A percentile compares a stretch with the other conserved stretches of the same genome.
phyloP scores from a whole-genome alignment of 2,329 filamentous ascomycete species.

The Chaetomium strumarium region DNA sequence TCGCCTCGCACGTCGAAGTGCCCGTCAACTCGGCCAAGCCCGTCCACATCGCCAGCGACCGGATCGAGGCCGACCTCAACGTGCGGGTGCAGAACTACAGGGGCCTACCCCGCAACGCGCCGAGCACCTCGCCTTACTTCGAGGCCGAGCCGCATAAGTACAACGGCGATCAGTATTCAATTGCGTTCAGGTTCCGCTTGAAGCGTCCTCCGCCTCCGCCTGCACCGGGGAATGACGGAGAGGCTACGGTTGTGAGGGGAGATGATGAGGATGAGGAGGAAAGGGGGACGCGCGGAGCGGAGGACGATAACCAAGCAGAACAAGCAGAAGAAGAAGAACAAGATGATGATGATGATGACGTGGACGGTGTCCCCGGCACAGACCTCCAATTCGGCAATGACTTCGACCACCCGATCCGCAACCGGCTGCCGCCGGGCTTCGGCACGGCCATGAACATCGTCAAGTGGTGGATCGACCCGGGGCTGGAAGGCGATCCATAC shows the following conservation, averaged over 20 bases:
- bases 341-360: not conserved
- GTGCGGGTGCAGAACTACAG: constrained; percentile 64
- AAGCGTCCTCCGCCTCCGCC: constrained; percentile 47
- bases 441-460: constrained; percentile 78
- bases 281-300: constrained; percentile 6
- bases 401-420: constrained; percentile 84
- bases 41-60: constrained; percentile 55
- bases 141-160: constrained; percentile 57
- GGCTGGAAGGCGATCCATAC: constrained; percentile 83
- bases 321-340: constrained; percentile 13
- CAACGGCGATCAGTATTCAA: constrained; percentile 74
- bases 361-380: constrained; percentile 56
- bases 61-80: constrained; percentile 62
- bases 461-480: constrained; percentile 86
- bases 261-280: constrained; percentile 9
- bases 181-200: constrained; percentile 73
- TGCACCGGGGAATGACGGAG: constrained; percentile 1
- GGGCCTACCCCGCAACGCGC: constrained; percentile 67
- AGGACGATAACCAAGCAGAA: constrained; percentile 19
- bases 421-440: constrained; percentile 81
- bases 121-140: constrained; percentile 73
- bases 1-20: constrained; percentile 64
- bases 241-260: constrained; percentile 20
- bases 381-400: constrained; percentile 92
- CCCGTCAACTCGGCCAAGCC: constrained; percentile 66